Conservation (phyloP, 768 basidiomycete genomes). For the Pisolithus microcarpus region DNA sequence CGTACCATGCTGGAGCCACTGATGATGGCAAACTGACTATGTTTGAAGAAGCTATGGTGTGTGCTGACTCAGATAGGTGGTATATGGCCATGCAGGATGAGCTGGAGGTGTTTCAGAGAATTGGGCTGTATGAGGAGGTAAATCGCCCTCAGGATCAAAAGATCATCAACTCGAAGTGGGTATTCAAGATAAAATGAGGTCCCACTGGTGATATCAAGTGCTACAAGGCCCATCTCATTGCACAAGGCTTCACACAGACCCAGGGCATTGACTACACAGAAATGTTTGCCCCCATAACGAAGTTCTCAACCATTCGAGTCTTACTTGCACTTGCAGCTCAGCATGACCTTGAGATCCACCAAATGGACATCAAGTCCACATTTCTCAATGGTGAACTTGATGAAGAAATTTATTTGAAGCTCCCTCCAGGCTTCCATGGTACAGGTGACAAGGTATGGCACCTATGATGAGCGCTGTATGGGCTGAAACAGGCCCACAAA, state of each 20-base stretch:
- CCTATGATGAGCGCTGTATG: neutral
- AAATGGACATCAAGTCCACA: conserved; percentile 23
- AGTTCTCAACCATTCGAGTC: conserved; percentile 14
- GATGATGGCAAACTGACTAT: neutral
- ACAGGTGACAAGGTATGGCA: neutral
- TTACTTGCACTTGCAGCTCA: conserved; percentile 10
- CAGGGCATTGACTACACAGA: conserved; percentile 30
- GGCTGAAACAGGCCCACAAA: conserved; percentile 2
- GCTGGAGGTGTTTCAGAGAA: neutral
- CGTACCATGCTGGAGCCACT: neutral
- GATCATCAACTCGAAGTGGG: neutral
- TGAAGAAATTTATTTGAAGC: conserved; percentile 23
- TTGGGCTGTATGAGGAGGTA: conserved; percentile 2
- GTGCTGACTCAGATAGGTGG: conserved; percentile 1
- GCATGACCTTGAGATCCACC: conserved; percentile 8
- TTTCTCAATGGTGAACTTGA: conserved; percentile 15
- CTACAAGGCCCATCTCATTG: conserved; percentile 36
- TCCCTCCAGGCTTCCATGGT: conserved; percentile 9
- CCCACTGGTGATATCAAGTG: conserved; percentile 21
- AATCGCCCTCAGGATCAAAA: neutral
- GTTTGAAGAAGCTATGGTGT: neutral
- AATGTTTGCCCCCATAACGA: conserved; percentile 23
- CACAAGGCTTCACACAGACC: conserved; percentile 26
- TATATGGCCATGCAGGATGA: neutral
- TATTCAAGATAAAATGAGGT: conserved; percentile 2